These are phyloP conservation scores for Pascua sp. DNA, from an alignment of 1,284 basidiomycete genomes.

Conservation along the genomic window DNA sequence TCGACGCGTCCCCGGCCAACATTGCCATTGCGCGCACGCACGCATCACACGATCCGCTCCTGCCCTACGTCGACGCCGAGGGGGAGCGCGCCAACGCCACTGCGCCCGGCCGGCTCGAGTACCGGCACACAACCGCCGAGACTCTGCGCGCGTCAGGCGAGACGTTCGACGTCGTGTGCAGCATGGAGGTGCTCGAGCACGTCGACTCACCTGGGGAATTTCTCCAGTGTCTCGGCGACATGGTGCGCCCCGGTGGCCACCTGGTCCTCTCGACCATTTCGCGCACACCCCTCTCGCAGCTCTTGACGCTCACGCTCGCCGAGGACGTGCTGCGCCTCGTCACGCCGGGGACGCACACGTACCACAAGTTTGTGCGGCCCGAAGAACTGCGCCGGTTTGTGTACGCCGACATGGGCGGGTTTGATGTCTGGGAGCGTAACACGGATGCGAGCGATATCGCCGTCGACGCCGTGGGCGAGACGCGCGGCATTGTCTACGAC, in stretches of 20 bases:
- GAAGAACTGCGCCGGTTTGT: slow-evolving; percentile 85
- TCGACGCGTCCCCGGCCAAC: slow-evolving; percentile 87
- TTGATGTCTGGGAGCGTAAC: slow-evolving; percentile 44
- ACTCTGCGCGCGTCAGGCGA: slow-evolving; percentile 56
- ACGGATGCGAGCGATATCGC: slow-evolving; percentile 51
- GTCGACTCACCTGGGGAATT: slow-evolving; percentile 88
- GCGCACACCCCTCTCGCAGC: slow-evolving; percentile 82
- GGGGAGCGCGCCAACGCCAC: slow-evolving; percentile 86
- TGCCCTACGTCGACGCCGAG: slow-evolving; percentile 75
- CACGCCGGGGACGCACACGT: slow-evolving; percentile 84
- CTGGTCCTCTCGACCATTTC: slow-evolving; percentile 95
- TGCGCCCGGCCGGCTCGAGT: slow-evolving; percentile 57
- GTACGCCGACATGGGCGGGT: slow-evolving; percentile 55
- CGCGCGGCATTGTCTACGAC: slow-evolving; percentile 76
- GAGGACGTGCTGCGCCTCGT: slow-evolving; percentile 82
- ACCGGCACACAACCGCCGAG: slow-evolving; percentile 78
- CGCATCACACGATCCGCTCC: slow-evolving; percentile 69
- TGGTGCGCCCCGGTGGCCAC: slow-evolving; percentile 91
- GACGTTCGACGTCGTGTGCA: slow-evolving; percentile 86
- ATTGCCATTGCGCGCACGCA: slow-evolving; percentile 82
- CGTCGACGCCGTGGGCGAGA: slow-evolving; percentile 67
- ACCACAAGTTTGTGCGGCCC: slow-evolving; percentile 85
- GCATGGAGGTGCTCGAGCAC: slow-evolving; percentile 98
- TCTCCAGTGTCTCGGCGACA: slow-evolving; percentile 70
- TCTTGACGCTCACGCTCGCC: slow-evolving; percentile 86